Base-by-base conservation (phyloP, 2,329 filamentous ascomycete genomes). In the Capronia epimyces region DNA sequence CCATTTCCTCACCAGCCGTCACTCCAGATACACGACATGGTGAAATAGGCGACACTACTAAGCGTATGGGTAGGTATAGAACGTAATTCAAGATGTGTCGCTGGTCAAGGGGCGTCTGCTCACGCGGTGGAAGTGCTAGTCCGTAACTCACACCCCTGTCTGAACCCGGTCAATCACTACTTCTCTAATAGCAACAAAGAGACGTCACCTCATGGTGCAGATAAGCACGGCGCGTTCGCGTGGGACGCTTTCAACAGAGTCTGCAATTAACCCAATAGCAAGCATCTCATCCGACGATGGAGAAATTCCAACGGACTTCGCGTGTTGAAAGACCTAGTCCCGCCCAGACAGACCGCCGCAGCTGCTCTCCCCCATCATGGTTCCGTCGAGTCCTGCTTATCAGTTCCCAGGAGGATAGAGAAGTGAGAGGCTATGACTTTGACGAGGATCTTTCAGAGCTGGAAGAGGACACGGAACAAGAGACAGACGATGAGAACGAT, bases 381-480 rank as follows among this genome's bases (percentile, higher is more conserved):
- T 39, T 18, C 16, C 15, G 15, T 21, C 36, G 36, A 39, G 15
- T 39, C 15, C 36, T 39, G 36, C 36, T 16, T 39, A 39, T 21
- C 36, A 39, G 36, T 20, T 39, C 5, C 36, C 6, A 18, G 36
- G 36, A 39, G 36, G 13, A 39, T 20, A 39, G 36, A 39, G 36
- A 20, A 18, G 36, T 39, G 36, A 5, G 20, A 9, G 36, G 9
- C 36, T 5, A 9, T 39, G 36, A 39, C 36, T 39, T 39, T 39
- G 36, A 39, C 36, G 36, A 39, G 36, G 9, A 39, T 39, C 36
- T 39, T 21, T 39, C 36, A 39, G 36, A 39, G 36, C 15, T 39
- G 36, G 36, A 39, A 39, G 36, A 39, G 36, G 36, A 39, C 36
- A 39, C 16, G 9, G 36, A 39, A 39, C 36, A 39, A 39, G 36